Evolutionary conservation across 345 rosid genomes (phyloP).

Genomic region (Ailanthus altissimus): DNA sequence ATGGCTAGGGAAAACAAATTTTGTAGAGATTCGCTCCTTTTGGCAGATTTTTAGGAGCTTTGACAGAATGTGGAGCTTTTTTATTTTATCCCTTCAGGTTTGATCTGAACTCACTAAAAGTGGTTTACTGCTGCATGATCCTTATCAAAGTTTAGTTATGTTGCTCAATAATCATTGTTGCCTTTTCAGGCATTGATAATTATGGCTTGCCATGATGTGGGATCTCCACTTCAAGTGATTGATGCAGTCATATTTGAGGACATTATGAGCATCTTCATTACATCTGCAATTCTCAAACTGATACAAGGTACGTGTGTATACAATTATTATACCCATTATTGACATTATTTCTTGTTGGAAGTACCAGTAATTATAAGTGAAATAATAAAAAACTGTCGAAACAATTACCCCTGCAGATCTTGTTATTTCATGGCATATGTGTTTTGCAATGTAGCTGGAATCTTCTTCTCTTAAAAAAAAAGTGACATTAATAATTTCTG

Average conservation of each 20-base stretch:
- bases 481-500: not conserved
- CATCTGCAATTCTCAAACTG: slow-evolving; percentile 78
- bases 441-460: not conserved
- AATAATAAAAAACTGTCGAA: not conserved
- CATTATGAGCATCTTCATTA: slow-evolving; percentile 86
- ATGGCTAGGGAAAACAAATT: slow-evolving; percentile 92
- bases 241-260: slow-evolving; percentile 79
- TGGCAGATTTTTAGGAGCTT: slow-evolving; percentile 98
- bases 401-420: not conserved
- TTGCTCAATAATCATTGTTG: slow-evolving; percentile 13
- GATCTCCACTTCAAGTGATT: slow-evolving; percentile 77
- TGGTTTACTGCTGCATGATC: slow-evolving; percentile 9
- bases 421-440: not conserved
- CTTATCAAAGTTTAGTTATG: not conserved
- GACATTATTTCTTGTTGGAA: not conserved
- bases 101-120: slow-evolving; percentile 2
- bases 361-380: not conserved
- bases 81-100: slow-evolving; percentile 92
- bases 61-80: slow-evolving; percentile 96
- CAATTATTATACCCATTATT: slow-evolving; percentile 3
- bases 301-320: slow-evolving; percentile 52
- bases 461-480: not conserved
- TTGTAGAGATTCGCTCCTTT: slow-evolving; percentile 89
- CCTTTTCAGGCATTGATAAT: slow-evolving; percentile 82
- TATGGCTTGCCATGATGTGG: slow-evolving; percentile 93